Evolutionary conservation across 2,329 filamentous ascomycete genomes (phyloP).

Genomic region (Bipolaris zeicola): DNA sequence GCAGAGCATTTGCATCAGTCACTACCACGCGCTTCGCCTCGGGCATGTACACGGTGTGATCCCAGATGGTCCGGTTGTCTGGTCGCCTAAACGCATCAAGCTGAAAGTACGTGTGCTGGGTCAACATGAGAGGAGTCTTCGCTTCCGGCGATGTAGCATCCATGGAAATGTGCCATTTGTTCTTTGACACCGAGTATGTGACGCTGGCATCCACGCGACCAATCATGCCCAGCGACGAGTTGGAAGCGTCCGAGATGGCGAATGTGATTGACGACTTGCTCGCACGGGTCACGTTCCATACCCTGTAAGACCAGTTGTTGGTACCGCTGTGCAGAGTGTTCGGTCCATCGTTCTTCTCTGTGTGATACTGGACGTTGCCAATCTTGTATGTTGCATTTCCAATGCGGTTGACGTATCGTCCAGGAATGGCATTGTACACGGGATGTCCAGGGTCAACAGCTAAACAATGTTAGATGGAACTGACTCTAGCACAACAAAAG

Average conservation of each 20-base stretch:
- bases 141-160: slow-evolving; percentile 36
- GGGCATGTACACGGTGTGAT: slow-evolving; percentile 43
- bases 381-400: slow-evolving; percentile 39
- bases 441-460: slow-evolving; percentile 44
- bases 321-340: slow-evolving; percentile 44
- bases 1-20: slow-evolving; percentile 37
- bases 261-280: slow-evolving; percentile 41
- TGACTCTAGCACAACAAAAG: background rate
- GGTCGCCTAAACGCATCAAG: slow-evolving; percentile 43
- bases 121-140: slow-evolving; percentile 41
- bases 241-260: slow-evolving; percentile 36
- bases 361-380: slow-evolving; percentile 36
- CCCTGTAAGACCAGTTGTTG: slow-evolving; percentile 42
- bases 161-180: slow-evolving; percentile 43
- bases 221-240: slow-evolving; percentile 39
- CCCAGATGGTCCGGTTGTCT: slow-evolving; percentile 40
- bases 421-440: slow-evolving; percentile 44
- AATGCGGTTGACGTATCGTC: slow-evolving; percentile 44
- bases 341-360: slow-evolving; percentile 38
- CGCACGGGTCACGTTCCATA: slow-evolving; percentile 37
- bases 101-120: slow-evolving; percentile 46
- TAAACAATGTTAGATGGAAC: slow-evolving; percentile 19
- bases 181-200: slow-evolving; percentile 40
- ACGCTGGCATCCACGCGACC: slow-evolving; percentile 37
- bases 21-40: slow-evolving; percentile 34